Base-by-base conservation (phyloP, 192 early-diverging fungal genomes). In the Neocallimastix lanati region DNA sequence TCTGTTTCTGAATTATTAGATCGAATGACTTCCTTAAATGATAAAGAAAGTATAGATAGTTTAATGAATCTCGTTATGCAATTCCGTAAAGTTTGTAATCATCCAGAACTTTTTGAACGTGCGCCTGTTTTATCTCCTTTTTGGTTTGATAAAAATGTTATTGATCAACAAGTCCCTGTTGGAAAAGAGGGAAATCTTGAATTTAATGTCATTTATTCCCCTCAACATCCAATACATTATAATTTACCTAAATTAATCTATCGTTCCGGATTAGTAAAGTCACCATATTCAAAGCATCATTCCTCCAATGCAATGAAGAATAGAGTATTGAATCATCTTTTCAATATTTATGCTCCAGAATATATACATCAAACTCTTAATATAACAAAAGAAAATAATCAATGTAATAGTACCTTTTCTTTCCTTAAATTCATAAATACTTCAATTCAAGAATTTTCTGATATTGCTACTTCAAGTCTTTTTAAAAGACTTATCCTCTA, bases 31-130 rank as follows among this genome's bases (percentile, higher is more conserved):
- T 4, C 91, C 86, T 21, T 79, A n/a, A 85, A 84, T 78, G 91
- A 92, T 78, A 87, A 86, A 29, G 92, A 93, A n/a, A 88, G 87
- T 76, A 88, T 91, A 76, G 92, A 93, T 81, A 94, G 90, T 81
- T 86, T 96, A 82, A 94, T 94, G 93, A 96, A 96, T 80, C 81
- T 96, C 79, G 93, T 96, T n/a, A 95, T 95, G 94, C 94, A 95
- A 83, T 93, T 95, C 88, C 91, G 94, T 81, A 95, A 95, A 82
- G 93, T 95, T 33, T 94, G 93, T 82, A 95, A 94, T 79, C 94
- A 95, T 84, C 94, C 94, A 1, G 94, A 95, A 82, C 82, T 95
- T 38, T 94, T 95, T 87, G 94, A 94, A 83, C 90, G 95, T 36
- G 93, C 93, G 5, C 92, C 93, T 80, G 93, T 94, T n/a, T 84